Evolutionary conservation across 768 basidiomycete genomes (phyloP), one percentile per base, ranked within the genome.

Genomic region (Russula sp.): DNA sequence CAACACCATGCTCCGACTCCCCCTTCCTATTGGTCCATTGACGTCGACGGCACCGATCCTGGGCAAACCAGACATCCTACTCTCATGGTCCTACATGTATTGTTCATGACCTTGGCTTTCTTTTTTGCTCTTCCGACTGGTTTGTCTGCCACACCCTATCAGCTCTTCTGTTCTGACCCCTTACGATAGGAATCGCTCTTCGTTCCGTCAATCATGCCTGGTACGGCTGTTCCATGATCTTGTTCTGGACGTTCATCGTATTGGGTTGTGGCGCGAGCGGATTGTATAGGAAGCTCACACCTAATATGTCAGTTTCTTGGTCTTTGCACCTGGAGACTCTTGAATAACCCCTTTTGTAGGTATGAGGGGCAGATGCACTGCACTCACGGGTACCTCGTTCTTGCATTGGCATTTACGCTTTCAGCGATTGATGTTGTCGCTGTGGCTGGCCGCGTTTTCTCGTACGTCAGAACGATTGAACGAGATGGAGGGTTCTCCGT

Each of bases 81-180:
- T 14, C 74, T 93, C 60, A 90, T 95, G 77, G 75, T 80, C 45
- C 70, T 84, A 3, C 95, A 97, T 72, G 83, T 78, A n/a, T 58
- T 85, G 5, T 81, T 83, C 67, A 89, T 93, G 86, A 76, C 74
- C 59, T 70, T 87, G 2, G 93, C 92, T 16, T 96, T 92, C 74
- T 93, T 97, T 69, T 80, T 84, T 14, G 82, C 85, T 13, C 79
- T 97, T 22, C 95, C 94, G 22, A 78, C 85, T 47, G 85, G 93
- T 94, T 70, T 68, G 83, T 71, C 39, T 41, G 36, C 34, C 50
- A 18, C 59, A 7, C 36, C 57, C 10, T 14, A 35, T 43, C 8
- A 42, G 34, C 38, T 14, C 25, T 6, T 29, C 45, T 7, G 20
- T 46, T 61, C 42, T 63, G 51, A 57, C 48, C 42, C 41, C 59